Evolutionary conservation across 306 rosid species (phyloP), one percentile per base, ranked within the genome.

Genomic region (Luffa aegyptiaca): DNA sequence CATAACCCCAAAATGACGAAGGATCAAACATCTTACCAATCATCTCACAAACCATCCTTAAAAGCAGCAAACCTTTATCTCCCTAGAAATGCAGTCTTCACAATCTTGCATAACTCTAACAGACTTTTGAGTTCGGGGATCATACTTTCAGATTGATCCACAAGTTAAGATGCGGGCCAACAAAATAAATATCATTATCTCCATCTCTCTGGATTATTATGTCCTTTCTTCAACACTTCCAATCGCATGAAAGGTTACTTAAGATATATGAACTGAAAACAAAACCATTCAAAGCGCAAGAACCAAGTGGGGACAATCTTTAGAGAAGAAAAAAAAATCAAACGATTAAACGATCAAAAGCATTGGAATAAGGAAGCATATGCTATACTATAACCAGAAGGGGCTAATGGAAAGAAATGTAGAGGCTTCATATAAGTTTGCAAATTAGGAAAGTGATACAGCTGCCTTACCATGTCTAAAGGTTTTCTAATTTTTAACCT

Each of bases 401-500:
- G 10, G 10, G 10, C 55, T 13, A 49, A 26, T 26, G 36, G 11
- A 20, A 13, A 21, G 5, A 59, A 59, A 26, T 9, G 65, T 59
- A 9, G 13, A 59, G 65, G 65, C 10, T 52, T 52, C 57, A 55
- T 17, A 55, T 17, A 2, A 55, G 18, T 55, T 16, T 17, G 59
- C 59, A 55, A 55, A 55, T 17, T 55, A 55, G 21, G 59, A 55
- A 55, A 55, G 20, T 16, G n/a, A 52, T 10, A 49, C 2, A 13
- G 45, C 58, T 31, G 35, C 3, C 82, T 74, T 82, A 89, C 96
- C 89, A 71, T 31, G 73, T 63, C 80, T 58, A 26, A 0, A 26
- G 31, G 31, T 26, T 26, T 26, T 26, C 31, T 26, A 26, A 26
- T 26, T 66, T 31, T 17, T 81, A 49, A 45, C 9, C 49, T 45